Base-by-base conservation (phyloP, 2,329 filamentous ascomycete species). In the Colletotrichum coccodes region DNA sequence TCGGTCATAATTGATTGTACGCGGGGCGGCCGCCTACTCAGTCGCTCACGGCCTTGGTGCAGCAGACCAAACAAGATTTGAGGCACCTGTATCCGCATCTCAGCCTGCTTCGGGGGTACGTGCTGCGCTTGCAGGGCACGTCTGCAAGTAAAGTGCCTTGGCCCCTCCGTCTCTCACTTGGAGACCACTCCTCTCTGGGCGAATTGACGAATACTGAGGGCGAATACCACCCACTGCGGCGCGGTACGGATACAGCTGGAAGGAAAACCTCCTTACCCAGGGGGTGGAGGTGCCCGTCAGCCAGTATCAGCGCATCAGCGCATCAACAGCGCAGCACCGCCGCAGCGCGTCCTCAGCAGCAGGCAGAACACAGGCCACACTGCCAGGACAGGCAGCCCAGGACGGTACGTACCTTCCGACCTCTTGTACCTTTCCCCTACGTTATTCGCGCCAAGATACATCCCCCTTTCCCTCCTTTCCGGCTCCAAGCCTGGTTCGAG, bases 81-180 rank as follows among this genome's bases (percentile, higher is more conserved):
- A 14, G 28, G 49, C 38, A 38, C 32, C 16, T 38, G 60, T 40
- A 62, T 40, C 44, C 47, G 53, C 23, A 54, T 42, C 58, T 50
- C 68, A 61, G 54, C 56, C 64, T 61, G 53, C 64, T 47, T 63
- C 54, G 61, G 42, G 38, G n/a, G n/a, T n/a, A n/a, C n/a, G n/a
- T 46, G 60, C 53, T 60, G 60, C 61, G 65, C 56, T 49, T 70
- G 68, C 68, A 70, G 68, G 68, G 58, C 66, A 47, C 21, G 60
- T 65, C 65, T 64, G 69, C 63, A 49, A 61, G 63, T 66, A 66
- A 66, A 65, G 62, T 60, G 53, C 34, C 30, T 46, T 9, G 28
- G n/a, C 40, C 23, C 11, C 50, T 50, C 47, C 12, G 28, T n/a
- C 11, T 50, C n/a, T n/a, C n/a, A n/a, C n/a, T n/a, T n/a, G n/a